These are phyloP conservation scores for Xylaria sp. DNA, from an alignment of 2,329 filamentous ascomycete species.

Conservation along the genomic window DNA sequence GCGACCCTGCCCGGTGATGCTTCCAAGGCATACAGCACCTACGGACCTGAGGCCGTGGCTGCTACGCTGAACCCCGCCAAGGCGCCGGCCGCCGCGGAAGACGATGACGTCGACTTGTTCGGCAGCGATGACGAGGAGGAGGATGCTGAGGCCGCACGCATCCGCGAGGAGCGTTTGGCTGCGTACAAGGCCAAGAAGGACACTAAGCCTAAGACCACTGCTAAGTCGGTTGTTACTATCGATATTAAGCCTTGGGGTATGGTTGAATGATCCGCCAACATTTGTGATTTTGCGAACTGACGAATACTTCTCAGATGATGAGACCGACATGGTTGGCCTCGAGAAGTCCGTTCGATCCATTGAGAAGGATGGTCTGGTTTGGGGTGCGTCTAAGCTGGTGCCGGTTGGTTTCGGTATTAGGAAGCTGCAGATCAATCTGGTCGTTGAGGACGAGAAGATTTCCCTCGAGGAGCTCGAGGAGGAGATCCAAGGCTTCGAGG, in stretches of 20 bases:
- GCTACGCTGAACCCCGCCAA: slow-evolving; percentile 84
- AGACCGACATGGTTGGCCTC: slow-evolving; percentile 86
- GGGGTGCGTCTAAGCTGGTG: slow-evolving; percentile 90
- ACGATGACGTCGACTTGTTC: slow-evolving; percentile 91
- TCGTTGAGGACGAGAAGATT: slow-evolving; percentile 96
- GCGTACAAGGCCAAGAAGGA: slow-evolving; percentile 99
- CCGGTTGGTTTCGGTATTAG: slow-evolving; percentile 96
- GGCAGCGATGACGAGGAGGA: slow-evolving; percentile 93
- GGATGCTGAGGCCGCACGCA: slow-evolving; percentile 79
- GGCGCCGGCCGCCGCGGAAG: slow-evolving; percentile 70
- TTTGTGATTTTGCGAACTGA: slow-evolving; percentile 6
- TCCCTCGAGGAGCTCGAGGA: slow-evolving; percentile 85
- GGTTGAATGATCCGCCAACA: slow-evolving; percentile 40
- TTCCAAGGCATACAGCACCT: slow-evolving; percentile 83
- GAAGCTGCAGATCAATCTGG: slow-evolving; percentile 98
- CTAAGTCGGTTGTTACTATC: slow-evolving; percentile 94
- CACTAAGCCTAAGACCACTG: slow-evolving; percentile 84
- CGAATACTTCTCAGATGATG: slow-evolving; percentile 65
- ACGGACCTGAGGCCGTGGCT: slow-evolving; percentile 82
- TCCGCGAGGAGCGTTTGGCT: slow-evolving; percentile 87
- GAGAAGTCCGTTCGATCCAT: slow-evolving; percentile 81
- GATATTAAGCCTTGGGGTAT: slow-evolving; percentile 99
- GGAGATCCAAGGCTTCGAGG: slow-evolving; percentile 81
- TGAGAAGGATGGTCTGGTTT: slow-evolving; percentile 91
- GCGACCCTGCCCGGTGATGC: slow-evolving; percentile 87